phyloP scores from a whole-genome alignment of 495 filamentous ascomycete genomes.

The Jackrogersella multiformis region DNA sequence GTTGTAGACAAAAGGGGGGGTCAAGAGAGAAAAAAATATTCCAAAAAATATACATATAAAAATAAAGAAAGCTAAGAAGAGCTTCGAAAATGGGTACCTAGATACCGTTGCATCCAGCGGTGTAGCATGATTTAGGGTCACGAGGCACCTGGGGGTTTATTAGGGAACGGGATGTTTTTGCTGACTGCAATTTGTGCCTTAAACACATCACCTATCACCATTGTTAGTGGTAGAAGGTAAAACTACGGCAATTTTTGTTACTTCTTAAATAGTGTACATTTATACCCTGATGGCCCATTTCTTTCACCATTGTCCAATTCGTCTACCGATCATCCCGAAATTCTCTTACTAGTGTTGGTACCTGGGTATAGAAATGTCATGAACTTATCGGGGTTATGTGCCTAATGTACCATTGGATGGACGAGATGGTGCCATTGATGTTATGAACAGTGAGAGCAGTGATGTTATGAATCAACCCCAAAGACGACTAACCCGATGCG shows the following conservation, averaged over 20 bases:
- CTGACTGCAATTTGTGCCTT: slow-evolving; percentile 24
- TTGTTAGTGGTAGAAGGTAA: too few species aligned
- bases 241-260: slow-evolving; percentile 18
- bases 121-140: slow-evolving; percentile 45
- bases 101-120: slow-evolving; percentile 44
- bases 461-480: neutral
- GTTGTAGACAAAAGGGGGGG: slow-evolving; percentile 5
- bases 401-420: slow-evolving; percentile 15
- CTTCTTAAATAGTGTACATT: neutral
- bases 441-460: neutral
- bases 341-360: neutral
- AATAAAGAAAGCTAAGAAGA: slow-evolving; percentile 19
- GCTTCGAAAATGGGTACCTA: slow-evolving; percentile 40
- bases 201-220: slow-evolving; percentile 14
- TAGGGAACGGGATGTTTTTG: slow-evolving; percentile 36
- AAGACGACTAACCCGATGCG: slow-evolving; percentile 12
- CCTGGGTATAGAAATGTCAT: slow-evolving; percentile 3
- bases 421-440: neutral
- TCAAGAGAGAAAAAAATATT: slow-evolving; percentile 12
- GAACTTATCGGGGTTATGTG: slow-evolving; percentile 22
- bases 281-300: slow-evolving; percentile 24
- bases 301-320: slow-evolving; percentile 9
- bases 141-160: slow-evolving; percentile 35
- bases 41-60: slow-evolving; percentile 3
- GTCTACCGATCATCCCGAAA: slow-evolving; percentile 7